Evolutionary conservation across 768 basidiomycete genomes (phyloP).

Genomic region (Mycena floridula): DNA sequence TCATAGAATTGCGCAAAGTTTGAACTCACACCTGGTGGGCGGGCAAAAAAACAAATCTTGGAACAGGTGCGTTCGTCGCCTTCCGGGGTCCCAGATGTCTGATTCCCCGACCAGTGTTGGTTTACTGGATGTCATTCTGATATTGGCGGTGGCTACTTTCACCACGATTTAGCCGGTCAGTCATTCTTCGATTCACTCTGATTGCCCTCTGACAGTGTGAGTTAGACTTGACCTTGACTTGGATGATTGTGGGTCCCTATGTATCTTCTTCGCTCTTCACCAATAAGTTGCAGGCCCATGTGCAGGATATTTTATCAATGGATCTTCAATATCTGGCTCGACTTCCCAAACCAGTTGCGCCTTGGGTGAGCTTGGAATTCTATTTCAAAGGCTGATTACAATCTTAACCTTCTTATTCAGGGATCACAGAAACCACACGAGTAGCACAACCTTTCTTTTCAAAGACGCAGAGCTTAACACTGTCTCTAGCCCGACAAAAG

Average conservation of each 20-base stretch:
- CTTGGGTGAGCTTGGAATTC: too few species aligned
- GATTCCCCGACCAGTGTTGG: constrained; percentile 48
- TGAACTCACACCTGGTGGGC: constrained; percentile 47
- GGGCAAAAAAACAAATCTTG: constrained; percentile 48
- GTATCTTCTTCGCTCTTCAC: neutral
- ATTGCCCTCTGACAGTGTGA: too few species aligned
- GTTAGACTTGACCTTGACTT: constrained; percentile 53
- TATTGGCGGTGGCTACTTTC: constrained; percentile 62
- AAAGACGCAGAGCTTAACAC: neutral
- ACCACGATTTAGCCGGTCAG: constrained; percentile 65
- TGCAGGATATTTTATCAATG: constrained; percentile 48
- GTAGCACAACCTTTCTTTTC: too few species aligned
- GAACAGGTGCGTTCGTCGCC: constrained; percentile 40
- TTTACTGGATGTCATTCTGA: constrained; percentile 46
- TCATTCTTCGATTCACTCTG: too few species aligned
- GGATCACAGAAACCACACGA: constrained; percentile 53
- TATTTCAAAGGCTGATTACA: too few species aligned
- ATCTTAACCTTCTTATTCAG: too few species aligned
- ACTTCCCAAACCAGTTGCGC: constrained; percentile 43
- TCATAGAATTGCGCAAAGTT: constrained; percentile 57
- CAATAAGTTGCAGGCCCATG: constrained; percentile 37
- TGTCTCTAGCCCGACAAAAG: constrained; percentile 39
- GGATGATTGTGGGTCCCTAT: constrained; percentile 52
- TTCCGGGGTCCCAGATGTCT: constrained; percentile 2
- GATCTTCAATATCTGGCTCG: constrained; percentile 47